Conservation (phyloP, 148 eudicot genomes). For the Cornus controversa region DNA sequence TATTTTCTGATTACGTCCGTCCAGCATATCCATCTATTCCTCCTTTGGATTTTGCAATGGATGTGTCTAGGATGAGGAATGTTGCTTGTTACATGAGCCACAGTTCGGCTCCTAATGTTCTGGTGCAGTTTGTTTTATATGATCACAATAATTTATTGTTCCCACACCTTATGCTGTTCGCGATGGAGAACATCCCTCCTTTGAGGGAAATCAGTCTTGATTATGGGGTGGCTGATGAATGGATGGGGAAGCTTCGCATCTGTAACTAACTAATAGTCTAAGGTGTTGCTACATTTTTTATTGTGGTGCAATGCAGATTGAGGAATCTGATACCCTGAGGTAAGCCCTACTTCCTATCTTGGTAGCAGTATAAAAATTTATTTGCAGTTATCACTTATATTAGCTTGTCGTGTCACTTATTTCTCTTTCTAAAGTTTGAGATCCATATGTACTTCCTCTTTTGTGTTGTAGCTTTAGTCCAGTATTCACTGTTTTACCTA, state of each 20-base stretch:
- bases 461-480: background rate
- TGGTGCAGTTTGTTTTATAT: slow-evolving; percentile 81
- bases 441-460: background rate
- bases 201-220: slow-evolving; percentile 90
- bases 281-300: background rate
- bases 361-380: background rate
- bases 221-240: slow-evolving; percentile 86
- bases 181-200: slow-evolving; percentile 91
- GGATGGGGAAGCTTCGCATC: slow-evolving; percentile 65
- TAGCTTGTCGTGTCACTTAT: background rate
- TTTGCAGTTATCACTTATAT: background rate
- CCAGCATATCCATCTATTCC: slow-evolving; percentile 69
- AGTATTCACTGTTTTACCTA: background rate
- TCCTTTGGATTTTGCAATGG: slow-evolving; percentile 87
- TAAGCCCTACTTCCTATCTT: background rate
- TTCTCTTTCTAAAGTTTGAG: background rate
- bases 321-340: slow-evolving; percentile 15
- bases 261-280: slow-evolving; percentile 43
- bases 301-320: slow-evolving; percentile 2
- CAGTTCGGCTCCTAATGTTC: slow-evolving; percentile 75
- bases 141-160: slow-evolving; percentile 78
- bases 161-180: slow-evolving; percentile 88
- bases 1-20: slow-evolving; percentile 58
- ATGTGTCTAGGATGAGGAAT: slow-evolving; percentile 86
- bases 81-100: slow-evolving; percentile 89